Evolutionary conservation across 148 eudicot species (phyloP).

Genomic region (Drosera capensis): DNA sequence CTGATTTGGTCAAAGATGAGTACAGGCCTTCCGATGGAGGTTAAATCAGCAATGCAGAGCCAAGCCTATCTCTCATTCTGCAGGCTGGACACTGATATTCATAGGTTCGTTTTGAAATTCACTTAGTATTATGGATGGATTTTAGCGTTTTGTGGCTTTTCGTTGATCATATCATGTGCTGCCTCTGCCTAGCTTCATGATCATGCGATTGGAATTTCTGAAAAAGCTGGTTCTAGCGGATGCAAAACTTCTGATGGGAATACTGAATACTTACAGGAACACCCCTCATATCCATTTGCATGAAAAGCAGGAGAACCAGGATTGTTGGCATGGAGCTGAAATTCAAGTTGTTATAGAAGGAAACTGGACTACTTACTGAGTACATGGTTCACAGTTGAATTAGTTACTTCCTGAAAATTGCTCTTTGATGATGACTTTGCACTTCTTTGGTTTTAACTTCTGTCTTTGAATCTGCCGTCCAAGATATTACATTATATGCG

Average conservation of each 20-base stretch:
- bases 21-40: conserved; percentile 97
- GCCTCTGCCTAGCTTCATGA: too few relatives aligned
- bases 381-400: conserved; percentile 18
- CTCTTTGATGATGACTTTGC: background rate
- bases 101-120: conserved; percentile 35
- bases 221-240: too few relatives aligned
- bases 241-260: background rate
- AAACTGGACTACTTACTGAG: conserved; percentile 97
- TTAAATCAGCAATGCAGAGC: conserved; percentile 76
- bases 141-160: too few relatives aligned
- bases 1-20: conserved; percentile 99
- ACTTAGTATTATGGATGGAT: too few relatives aligned
- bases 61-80: conserved; percentile 68
- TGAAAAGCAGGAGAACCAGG: conserved; percentile 68
- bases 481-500: conserved; percentile 99
- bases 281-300: conserved; percentile 88
- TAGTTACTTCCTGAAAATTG: background rate
- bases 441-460: background rate
- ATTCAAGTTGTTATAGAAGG: conserved; percentile 98
- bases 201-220: too few relatives aligned
- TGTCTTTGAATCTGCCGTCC: conserved; percentile 41
- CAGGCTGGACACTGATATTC: conserved; percentile 93
- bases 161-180: too few relatives aligned
- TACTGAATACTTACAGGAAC: conserved; percentile 36
- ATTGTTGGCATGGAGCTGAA: conserved; percentile 97